These are phyloP conservation scores for Aspergillus ruber DNA, from an alignment of 2,329 filamentous ascomycete species.

Conservation along the genomic window DNA sequence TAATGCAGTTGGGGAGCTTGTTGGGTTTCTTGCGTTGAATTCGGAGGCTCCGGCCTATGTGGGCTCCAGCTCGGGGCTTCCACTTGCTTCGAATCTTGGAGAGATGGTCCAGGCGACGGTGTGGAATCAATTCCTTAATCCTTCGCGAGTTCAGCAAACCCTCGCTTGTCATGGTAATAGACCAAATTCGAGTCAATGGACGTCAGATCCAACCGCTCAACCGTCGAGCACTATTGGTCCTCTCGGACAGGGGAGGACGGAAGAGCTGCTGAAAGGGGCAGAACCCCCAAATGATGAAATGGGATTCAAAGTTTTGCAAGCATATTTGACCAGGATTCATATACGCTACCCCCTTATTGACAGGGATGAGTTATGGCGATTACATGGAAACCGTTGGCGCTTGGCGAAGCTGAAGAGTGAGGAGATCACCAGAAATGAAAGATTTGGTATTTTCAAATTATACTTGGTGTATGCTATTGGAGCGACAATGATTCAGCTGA, in stretches of 20 bases:
- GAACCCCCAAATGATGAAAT: conserved; percentile 44
- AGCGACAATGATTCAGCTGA: conserved; percentile 44
- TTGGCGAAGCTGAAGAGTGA: conserved; percentile 31
- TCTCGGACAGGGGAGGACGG: conserved; percentile 28
- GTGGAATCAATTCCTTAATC: conserved; percentile 46
- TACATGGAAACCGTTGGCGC: conserved; percentile 38
- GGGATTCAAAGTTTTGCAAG: conserved; percentile 39
- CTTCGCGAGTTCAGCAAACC: conserved; percentile 14
- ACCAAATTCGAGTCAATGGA: conserved; percentile 2
- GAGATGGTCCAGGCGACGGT: conserved; percentile 51
- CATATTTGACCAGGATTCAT: conserved; percentile 44
- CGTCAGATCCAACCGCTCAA: conserved; percentile 10
- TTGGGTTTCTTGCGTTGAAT: conserved; percentile 46
- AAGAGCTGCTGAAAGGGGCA: conserved; percentile 39
- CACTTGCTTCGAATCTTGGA: conserved; percentile 45
- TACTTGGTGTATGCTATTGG: conserved; percentile 50
- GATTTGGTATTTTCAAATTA: conserved; percentile 46
- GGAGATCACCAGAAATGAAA: conserved; percentile 27
- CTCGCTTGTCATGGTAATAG: conserved; percentile 11
- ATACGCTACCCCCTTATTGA: conserved; percentile 47
- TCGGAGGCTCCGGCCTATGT: conserved; percentile 45
- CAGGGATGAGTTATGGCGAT: conserved; percentile 38
- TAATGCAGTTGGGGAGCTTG: conserved; percentile 39
- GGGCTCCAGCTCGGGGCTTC: conserved; percentile 45
- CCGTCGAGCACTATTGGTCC: conserved; percentile 8